Conservation (phyloP, 306 rosid genomes). For the Trifolium repens region DNA sequence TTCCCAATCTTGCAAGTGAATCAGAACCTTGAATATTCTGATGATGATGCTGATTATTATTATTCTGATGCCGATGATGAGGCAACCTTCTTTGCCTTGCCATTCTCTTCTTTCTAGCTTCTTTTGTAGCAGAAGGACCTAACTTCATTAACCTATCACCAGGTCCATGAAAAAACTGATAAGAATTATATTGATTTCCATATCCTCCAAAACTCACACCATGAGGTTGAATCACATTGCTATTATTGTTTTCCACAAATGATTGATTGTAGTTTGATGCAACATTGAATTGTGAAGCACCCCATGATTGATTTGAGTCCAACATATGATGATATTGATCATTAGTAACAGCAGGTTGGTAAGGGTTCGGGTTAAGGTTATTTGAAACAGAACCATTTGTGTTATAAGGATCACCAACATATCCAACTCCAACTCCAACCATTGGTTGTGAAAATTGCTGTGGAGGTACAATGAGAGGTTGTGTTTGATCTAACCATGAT, state of each 20-base stretch:
- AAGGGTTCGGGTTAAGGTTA: slow-evolving; percentile 41
- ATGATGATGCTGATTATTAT: slow-evolving; percentile 27
- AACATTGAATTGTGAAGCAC: slow-evolving; percentile 54
- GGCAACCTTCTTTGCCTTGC: slow-evolving; percentile 76
- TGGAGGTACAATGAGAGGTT: slow-evolving; percentile 35
- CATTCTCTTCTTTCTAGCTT: slow-evolving; percentile 96
- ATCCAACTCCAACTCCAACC: slow-evolving; percentile 49
- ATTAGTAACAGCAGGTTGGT: slow-evolving; percentile 37
- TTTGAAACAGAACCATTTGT: slow-evolving; percentile 38
- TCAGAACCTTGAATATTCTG: slow-evolving; percentile 49
- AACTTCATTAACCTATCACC: slow-evolving; percentile 62
- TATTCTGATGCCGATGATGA: slow-evolving; percentile 60
- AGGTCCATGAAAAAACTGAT: slow-evolving; percentile 55
- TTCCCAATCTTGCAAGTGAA: slow-evolving; percentile 51
- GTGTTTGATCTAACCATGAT: slow-evolving; percentile 53
- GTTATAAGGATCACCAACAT: slow-evolving; percentile 52
- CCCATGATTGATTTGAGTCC: slow-evolving; percentile 67
- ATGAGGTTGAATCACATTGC: slow-evolving; percentile 25
- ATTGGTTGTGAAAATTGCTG: slow-evolving; percentile 47
- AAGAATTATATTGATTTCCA: slow-evolving; percentile 53
- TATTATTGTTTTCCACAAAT: slow-evolving; percentile 44
- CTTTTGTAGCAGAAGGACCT: slow-evolving; percentile 86
- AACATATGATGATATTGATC: slow-evolving; percentile 54
- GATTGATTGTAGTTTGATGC: slow-evolving; percentile 57
- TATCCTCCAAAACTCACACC: slow-evolving; percentile 49